Base-by-base conservation (phyloP, 768 basidiomycete genomes). In the Melanogaster broomeanus region DNA sequence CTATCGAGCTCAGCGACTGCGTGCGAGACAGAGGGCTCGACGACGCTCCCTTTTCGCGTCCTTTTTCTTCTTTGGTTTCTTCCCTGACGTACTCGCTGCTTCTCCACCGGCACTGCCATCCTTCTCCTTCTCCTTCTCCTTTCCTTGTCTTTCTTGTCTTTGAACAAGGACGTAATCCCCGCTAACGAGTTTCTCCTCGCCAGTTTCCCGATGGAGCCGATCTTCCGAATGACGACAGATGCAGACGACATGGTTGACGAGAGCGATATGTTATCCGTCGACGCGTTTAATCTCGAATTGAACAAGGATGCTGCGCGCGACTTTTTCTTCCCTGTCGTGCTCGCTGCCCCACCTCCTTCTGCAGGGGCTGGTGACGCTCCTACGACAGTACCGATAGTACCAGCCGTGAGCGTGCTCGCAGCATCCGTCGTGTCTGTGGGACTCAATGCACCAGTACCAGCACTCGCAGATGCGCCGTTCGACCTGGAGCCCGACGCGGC, bases 191-290 rank as follows among this genome's bases (percentile, higher is more conserved):
- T 96, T 39, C 93, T 78, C 45, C 93, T 74, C 9, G 93, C 91
- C 15, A 97, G 79, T 70, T 90, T 92, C 28, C 92, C 91, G 72
- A 97, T 86, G 34, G 85, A 85, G 3, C 95, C 90, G 42, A 98
- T 84, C 74, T 97, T 98, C 58, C 95, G 83, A 61, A 97, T 95
- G 82, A 98, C 96, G 67, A 98, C 88, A 39, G 90, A 93, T 19
- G 96, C 96, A 45, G 89, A 92, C 56, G 88, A 91, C 60, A 97
- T 95, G 40, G 96, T 97, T 8, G 91, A 94, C 18, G 88, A 90
- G 34, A 98, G 81, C 24, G 94, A 97, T 58, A 98, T 96, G 69
- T 96, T 97, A 70, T 96, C 94, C 38, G 92, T 95, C 48, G 86
- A 89, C 38, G 85, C 83, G 66, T 97, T 96, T 61, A 90, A 72